phyloP scores from a whole-genome alignment of 73 alveolate species.

The Loxodes magnus region DNA sequence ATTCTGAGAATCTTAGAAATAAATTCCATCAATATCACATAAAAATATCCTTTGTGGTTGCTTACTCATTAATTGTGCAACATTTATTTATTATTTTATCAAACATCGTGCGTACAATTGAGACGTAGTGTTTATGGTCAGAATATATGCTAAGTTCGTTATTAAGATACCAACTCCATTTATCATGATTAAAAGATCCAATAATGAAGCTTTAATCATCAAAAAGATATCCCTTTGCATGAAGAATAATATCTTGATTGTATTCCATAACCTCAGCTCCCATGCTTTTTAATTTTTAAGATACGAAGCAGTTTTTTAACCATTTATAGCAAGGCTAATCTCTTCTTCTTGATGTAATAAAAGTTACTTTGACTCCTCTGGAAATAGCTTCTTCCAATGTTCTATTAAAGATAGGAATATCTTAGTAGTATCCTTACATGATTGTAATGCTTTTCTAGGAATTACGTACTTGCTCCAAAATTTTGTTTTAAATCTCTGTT shows the following conservation, averaged over 20 bases:
- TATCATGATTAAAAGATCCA: constrained; percentile 44
- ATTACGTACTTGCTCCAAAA: constrained; percentile 9
- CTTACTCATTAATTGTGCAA: no score
- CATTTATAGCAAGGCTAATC: constrained; percentile 30
- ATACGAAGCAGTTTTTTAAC: constrained; percentile 10
- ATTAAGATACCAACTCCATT: constrained; percentile 48
- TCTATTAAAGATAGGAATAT: constrained; percentile 15
- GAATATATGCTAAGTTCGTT: constrained; percentile 21
- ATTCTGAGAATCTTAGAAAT: no score
- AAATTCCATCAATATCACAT: no score
- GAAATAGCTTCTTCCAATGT: constrained; percentile 19
- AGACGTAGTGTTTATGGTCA: constrained; percentile 14
- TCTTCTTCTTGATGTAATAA: constrained; percentile 22
- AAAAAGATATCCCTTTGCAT: constrained; percentile 27
- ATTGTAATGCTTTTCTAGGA: constrained; percentile 20
- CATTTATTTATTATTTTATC: no score
- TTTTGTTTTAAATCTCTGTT: constrained; percentile 14
- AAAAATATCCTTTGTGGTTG: no score
- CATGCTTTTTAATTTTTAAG: constrained; percentile 11
- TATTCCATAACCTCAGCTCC: constrained; percentile 27
- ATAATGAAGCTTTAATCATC: constrained; percentile 19
- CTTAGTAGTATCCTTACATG: constrained; percentile 30
- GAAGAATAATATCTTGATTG: constrained; percentile 21
- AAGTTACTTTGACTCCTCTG: constrained; percentile 36
- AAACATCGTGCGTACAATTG: no score